These are phyloP conservation scores for Fomes fomentarius DNA, from an alignment of 1,284 basidiomycete genomes.

Conservation along the genomic window DNA sequence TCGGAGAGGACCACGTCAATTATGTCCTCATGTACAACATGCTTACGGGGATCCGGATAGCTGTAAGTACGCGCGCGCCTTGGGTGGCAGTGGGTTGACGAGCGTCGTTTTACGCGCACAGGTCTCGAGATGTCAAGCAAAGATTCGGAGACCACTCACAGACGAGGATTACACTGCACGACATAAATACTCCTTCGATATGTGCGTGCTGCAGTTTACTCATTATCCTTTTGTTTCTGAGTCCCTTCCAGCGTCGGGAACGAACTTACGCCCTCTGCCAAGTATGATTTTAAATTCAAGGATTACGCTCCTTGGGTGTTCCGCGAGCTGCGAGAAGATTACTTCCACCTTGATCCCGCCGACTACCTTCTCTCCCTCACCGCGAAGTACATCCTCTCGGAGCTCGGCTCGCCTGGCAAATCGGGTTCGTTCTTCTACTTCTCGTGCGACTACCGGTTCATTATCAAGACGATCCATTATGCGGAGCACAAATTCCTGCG, in stretches of 20 bases:
- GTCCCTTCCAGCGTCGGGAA: conserved; percentile 77
- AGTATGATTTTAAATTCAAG: conserved; percentile 99
- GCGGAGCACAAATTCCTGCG: conserved; percentile 94
- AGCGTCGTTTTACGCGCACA: conserved; percentile 39
- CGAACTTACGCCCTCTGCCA: conserved; percentile 95
- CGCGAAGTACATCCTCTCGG: conserved; percentile 96
- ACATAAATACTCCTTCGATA: conserved; percentile 98
- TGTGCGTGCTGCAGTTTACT: conserved; percentile 55
- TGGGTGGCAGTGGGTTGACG: background rate
- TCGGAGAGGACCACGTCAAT: conserved; percentile 97
- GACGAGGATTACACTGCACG: conserved; percentile 87
- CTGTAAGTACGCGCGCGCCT: conserved; percentile 53
- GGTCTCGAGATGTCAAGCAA: conserved; percentile 96
- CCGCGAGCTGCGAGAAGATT: conserved; percentile 90
- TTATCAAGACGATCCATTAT: conserved; percentile 99
- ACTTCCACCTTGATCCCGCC: conserved; percentile 95
- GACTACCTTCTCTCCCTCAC: conserved; percentile 97
- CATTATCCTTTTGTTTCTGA: conserved; percentile 16
- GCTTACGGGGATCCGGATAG: conserved; percentile 97
- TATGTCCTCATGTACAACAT: conserved; percentile 99
- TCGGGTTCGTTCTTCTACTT: conserved; percentile 99
- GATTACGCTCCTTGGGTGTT: conserved; percentile 99
- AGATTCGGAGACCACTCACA: conserved; percentile 84
- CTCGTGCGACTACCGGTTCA: conserved; percentile 97
- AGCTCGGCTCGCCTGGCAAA: conserved; percentile 98